A percentile compares a stretch with the other conserved stretches of the same genome.
phyloP scores from a whole-genome alignment of 2,329 filamentous ascomycete species.

The Xylogone sp. region DNA sequence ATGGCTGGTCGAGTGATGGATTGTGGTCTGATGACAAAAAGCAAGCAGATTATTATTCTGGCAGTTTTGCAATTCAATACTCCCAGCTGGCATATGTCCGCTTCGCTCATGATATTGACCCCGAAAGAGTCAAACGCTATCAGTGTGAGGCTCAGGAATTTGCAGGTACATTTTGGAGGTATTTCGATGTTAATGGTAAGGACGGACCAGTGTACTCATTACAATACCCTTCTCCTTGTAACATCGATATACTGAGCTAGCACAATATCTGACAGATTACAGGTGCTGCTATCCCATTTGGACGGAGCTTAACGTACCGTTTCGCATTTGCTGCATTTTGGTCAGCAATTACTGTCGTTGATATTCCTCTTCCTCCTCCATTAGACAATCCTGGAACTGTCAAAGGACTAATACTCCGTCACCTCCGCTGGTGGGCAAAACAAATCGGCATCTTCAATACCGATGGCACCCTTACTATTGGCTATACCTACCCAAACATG shows the following conservation, averaged over 20 bases:
- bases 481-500: conserved; percentile 42
- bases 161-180: conserved; percentile 38
- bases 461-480: conserved; percentile 47
- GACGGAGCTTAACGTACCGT: conserved; percentile 45
- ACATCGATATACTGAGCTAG: too few species aligned
- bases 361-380: conserved; percentile 40
- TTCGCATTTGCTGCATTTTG: conserved; percentile 47
- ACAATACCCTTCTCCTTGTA: too few species aligned
- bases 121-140: conserved; percentile 32
- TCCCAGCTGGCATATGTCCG: conserved; percentile 42
- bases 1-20: conserved; percentile 46
- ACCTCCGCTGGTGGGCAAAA: conserved; percentile 46
- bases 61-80: conserved; percentile 50
- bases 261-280: too few species aligned
- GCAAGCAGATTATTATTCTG: conserved; percentile 49
- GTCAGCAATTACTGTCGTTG: conserved; percentile 38
- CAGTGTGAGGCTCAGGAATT: conserved; percentile 36
- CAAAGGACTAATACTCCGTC: conserved; percentile 46
- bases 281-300: conserved; percentile 48
- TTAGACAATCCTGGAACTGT: conserved; percentile 34
- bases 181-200: conserved; percentile 41
- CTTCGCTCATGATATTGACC: conserved; percentile 37
- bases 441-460: conserved; percentile 40
- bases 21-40: conserved; percentile 30
- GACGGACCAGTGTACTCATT: too few species aligned